Conservation (phyloP, 192 early-diverging fungal species). For the Cetraspora pellucida region DNA sequence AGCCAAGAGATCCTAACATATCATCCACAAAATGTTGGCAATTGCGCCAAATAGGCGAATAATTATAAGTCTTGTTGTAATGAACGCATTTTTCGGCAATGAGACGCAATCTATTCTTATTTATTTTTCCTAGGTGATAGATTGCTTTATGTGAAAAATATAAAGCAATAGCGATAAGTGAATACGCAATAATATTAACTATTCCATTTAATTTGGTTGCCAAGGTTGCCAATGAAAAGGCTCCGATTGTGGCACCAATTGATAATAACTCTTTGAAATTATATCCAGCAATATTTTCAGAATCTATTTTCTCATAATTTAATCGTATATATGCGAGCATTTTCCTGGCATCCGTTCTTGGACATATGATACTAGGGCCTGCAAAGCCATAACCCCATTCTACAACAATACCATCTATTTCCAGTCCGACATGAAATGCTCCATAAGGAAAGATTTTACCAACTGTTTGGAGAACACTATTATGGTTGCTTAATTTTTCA, state of each 20-base stretch:
- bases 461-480: neutral
- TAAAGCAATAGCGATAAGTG: no score
- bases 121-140: no score
- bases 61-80: neutral
- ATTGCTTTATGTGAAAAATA: no score
- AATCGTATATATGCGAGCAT: neutral
- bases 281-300: no score
- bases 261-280: neutral
- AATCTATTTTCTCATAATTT: neutral
- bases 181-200: neutral
- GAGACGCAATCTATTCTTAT: neutral
- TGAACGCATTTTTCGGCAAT: neutral
- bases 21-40: conserved; percentile 8
- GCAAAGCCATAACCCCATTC: conserved; percentile 10
- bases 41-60: neutral
- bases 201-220: no score
- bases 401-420: neutral
- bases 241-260: neutral
- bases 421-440: conserved; percentile 6
- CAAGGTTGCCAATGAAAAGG: neutral
- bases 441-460: neutral
- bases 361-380: neutral
- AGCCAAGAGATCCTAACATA: neutral
- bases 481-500: neutral
- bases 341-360: neutral